Evolutionary conservation across 139 green algal species (phyloP).

Genomic region (Mychonastes homosphaera): DNA sequence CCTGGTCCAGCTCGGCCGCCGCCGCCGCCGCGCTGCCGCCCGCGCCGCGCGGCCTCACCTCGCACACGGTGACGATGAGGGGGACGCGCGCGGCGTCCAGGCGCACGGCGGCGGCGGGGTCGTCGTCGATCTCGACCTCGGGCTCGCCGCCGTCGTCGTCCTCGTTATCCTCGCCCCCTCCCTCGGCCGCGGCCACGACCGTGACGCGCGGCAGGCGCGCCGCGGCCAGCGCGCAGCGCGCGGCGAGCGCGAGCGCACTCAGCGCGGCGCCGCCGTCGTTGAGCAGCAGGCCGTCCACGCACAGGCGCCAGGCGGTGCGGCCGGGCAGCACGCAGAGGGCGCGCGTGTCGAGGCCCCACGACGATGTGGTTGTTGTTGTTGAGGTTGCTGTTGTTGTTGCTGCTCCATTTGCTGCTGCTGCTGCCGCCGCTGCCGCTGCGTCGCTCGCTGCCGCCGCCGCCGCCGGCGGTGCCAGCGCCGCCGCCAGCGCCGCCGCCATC

Average conservation of each 20-base stretch:
- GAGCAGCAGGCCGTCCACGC: conserved; percentile 73
- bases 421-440: neutral
- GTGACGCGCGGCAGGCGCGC: conserved; percentile 44
- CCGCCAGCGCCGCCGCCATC: conserved; percentile 14
- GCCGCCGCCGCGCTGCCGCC: neutral
- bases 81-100: conserved; percentile 40
- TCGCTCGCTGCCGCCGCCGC: neutral
- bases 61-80: conserved; percentile 39
- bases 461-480: neutral
- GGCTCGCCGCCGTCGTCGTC: conserved; percentile 41
- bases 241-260: conserved; percentile 61
- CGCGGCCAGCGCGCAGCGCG: conserved; percentile 47
- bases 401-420: neutral
- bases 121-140: conserved; percentile 66
- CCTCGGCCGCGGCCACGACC: conserved; percentile 24
- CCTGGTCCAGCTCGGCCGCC: neutral
- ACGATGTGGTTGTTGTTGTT: neutral
- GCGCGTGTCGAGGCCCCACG: conserved; percentile 46
- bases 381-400: neutral
- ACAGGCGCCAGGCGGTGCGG: conserved; percentile 72
- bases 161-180: conserved; percentile 16
- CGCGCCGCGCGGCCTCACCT: conserved; percentile 24
- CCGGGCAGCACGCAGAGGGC: conserved; percentile 58
- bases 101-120: conserved; percentile 23
- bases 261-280: conserved; percentile 70